Percentiles rank a stretch among this genome's conserved stretches.
Conservation (phyloP, 2,329 filamentous ascomycete species). For the Blastomyces gilchristii region DNA sequence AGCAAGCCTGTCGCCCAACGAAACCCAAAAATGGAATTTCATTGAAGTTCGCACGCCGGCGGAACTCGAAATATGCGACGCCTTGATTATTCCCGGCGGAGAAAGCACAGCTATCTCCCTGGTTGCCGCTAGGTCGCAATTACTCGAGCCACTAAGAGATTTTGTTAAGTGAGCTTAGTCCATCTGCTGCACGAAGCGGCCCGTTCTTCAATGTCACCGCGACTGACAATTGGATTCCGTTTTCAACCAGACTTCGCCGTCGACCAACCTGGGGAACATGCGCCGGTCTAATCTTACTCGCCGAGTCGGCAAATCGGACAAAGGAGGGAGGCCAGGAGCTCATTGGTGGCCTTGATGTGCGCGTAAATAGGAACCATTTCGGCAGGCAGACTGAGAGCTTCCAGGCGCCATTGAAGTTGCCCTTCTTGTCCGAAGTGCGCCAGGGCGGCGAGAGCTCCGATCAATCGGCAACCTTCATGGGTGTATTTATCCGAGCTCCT, state of each 20-base stretch:
- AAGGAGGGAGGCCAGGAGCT: slow-evolving; percentile 89
- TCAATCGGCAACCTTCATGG: slow-evolving; percentile 50
- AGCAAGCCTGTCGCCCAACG: slow-evolving; percentile 31
- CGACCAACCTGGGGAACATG: slow-evolving; percentile 94
- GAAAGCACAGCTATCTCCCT: slow-evolving; percentile 91
- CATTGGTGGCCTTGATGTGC: slow-evolving; percentile 81
- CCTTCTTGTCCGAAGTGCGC: slow-evolving; percentile 48
- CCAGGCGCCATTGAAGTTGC: slow-evolving; percentile 60
- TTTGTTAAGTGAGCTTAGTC: slow-evolving; percentile 66
- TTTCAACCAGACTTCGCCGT: slow-evolving; percentile 49
- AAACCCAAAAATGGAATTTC: slow-evolving; percentile 46
- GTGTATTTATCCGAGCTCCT: slow-evolving; percentile 88
- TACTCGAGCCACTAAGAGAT: slow-evolving; percentile 72
- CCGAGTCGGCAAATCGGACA: slow-evolving; percentile 74
- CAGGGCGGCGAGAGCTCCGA: slow-evolving; percentile 10
- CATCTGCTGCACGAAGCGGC: not conserved
- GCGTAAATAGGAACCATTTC: slow-evolving; percentile 90
- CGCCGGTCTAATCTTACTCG: slow-evolving; percentile 82
- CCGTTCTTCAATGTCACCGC: not conserved
- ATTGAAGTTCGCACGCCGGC: slow-evolving; percentile 67
- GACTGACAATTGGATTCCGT: not conserved
- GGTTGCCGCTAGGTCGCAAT: slow-evolving; percentile 67
- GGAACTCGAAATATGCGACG: slow-evolving; percentile 65
- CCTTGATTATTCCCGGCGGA: slow-evolving; percentile 80
- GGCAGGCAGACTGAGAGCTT: slow-evolving; percentile 90